Conservation (phyloP, 2,329 filamentous ascomycete species). For the Colletotrichum orchidophilum region DNA sequence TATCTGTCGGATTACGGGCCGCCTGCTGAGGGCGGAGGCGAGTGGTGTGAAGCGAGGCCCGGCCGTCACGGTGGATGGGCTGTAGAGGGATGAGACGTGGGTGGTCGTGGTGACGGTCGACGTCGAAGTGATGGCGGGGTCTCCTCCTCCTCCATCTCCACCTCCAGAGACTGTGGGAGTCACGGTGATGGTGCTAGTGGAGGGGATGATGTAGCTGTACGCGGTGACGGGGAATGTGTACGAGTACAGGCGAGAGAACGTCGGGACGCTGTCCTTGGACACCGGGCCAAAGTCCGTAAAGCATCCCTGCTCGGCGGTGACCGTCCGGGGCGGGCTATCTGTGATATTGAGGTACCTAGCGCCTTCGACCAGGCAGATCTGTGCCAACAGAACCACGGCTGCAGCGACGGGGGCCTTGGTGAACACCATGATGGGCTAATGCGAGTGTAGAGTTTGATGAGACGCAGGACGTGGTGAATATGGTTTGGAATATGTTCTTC, state of each 20-base stretch:
- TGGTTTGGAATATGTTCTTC: neutral
- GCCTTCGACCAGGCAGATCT: neutral
- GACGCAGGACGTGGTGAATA: neutral
- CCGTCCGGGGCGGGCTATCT: neutral
- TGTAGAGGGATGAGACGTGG: neutral
- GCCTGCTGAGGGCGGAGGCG: neutral
- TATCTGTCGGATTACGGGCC: neutral
- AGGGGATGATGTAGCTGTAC: constrained; percentile 15
- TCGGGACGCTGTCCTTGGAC: neutral
- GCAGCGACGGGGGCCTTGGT: neutral
- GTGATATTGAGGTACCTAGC: neutral
- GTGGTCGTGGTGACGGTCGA: constrained; percentile 18
- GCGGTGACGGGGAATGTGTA: constrained; percentile 18
- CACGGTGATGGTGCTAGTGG: constrained; percentile 15
- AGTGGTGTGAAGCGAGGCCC: constrained; percentile 5
- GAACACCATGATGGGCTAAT: neutral
- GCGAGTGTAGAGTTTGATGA: neutral
- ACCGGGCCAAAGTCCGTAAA: constrained; percentile 18
- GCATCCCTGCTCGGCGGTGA: constrained; percentile 23
- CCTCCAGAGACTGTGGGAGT: neutral
- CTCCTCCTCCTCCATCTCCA: neutral
- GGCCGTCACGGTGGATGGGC: neutral
- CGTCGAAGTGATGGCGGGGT: neutral
- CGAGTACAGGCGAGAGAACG: constrained; percentile 21
- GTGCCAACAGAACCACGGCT: neutral